Conservation (phyloP, 768 basidiomycete genomes). For the Termitomyces sp. region DNA sequence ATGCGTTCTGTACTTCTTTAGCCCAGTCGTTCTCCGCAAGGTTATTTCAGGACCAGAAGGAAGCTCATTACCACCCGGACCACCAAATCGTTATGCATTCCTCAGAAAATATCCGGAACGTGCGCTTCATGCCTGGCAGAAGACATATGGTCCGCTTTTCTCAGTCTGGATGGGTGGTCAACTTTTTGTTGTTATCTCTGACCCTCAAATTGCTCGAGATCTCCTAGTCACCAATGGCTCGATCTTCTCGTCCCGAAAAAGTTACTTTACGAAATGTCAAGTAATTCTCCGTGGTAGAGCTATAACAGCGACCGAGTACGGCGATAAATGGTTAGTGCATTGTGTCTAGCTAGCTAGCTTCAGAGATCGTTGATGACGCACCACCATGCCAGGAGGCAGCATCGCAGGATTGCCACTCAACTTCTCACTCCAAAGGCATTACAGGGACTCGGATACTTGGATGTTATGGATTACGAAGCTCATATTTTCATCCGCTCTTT, state of each 20-base stretch:
- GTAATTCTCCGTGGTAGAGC: conserved; percentile 31
- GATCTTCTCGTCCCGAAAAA: conserved; percentile 32
- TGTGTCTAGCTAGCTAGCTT: background rate
- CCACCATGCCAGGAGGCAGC: conserved; percentile 30
- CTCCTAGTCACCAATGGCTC: conserved; percentile 35
- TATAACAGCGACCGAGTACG: conserved; percentile 32
- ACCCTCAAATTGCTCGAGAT: conserved; percentile 32
- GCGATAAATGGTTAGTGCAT: conserved; percentile 28
- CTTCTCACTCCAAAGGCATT: conserved; percentile 34
- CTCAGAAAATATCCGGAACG: conserved; percentile 34
- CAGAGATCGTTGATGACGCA: background rate
- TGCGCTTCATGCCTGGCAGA: conserved; percentile 31
- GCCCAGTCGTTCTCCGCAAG: too few species aligned
- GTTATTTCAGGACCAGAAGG: conserved; percentile 18
- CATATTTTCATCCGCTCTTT: conserved; percentile 36
- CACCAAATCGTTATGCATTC: conserved; percentile 28
- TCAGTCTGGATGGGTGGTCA: conserved; percentile 39
- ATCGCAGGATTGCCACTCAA: conserved; percentile 37
- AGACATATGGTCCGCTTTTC: conserved; percentile 31
- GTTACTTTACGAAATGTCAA: conserved; percentile 36
- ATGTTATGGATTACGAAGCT: conserved; percentile 39
- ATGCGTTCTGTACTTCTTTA: too few species aligned
- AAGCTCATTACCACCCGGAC: conserved; percentile 26
- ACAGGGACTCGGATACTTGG: conserved; percentile 29
- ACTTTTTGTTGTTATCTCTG: conserved; percentile 35